Evolutionary conservation across 345 rosid species (phyloP), one percentile per base, ranked within the genome.

Genomic region (Turritis glabra): DNA sequence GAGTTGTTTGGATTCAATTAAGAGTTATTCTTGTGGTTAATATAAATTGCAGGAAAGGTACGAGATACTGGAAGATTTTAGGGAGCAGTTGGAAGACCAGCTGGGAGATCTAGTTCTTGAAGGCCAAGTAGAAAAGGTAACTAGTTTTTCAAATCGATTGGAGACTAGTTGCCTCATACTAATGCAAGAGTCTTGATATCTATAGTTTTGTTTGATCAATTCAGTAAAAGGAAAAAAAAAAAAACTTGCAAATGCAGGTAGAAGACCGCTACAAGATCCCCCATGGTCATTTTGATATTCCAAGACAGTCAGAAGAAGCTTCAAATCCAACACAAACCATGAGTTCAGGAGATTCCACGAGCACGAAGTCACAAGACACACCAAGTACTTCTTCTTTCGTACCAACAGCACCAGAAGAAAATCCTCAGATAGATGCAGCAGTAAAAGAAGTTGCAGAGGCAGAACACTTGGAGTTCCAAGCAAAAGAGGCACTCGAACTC

Each of bases 71-170:
- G 81, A 53, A 51, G 80, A 83, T 52, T 87, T 84, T 66, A 87
- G 78, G 80, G 83, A 81, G 83, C 80, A 11, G 64, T 81, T 92
- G 71, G 77, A 68, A 58, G 51, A 84, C 19, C 76, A 77, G 80
- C 80, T 90, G 79, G 75, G 82, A 78, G 78, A 82, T 64, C 83
- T 85, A 74, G 88, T 84, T 79, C 55, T 37, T 5, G 82, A 78
- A 79, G 86, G 79, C 33, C 85, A 86, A 81, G 78, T 90, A 58
- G 85, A 88, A 56, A 84, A 81, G 89, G 96, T 92, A 55, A 67
- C 56, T 53, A 67, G 21, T n/a, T 58, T 46, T 3, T 12, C 18
- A 29, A 38, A 55, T 44, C 25, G 17, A 13, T 14, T 25, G 26
- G 46, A 58, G n/a, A n/a, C n/a, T n/a, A n/a, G 8, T 58, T 70